These are phyloP conservation scores for Penicillium taxi DNA, from an alignment of 495 filamentous ascomycete species.

Conservation along the genomic window DNA sequence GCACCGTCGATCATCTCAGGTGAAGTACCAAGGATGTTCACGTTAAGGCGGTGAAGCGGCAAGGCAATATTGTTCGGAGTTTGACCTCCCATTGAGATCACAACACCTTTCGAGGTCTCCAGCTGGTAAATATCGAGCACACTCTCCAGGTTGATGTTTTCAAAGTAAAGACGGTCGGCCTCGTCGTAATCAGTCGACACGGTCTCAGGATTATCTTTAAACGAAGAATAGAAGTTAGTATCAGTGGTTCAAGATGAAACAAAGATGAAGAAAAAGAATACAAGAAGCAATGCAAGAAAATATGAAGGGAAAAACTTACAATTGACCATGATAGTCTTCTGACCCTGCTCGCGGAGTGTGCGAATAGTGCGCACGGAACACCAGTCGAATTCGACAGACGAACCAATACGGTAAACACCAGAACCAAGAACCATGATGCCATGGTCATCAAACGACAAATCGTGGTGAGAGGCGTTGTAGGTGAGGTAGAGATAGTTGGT, in stretches of 20 bases:
- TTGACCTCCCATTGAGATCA: constrained; percentile 96
- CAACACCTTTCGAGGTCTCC: constrained; percentile 79
- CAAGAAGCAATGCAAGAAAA: too few relatives aligned
- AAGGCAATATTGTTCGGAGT: constrained; percentile 98
- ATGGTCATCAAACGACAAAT: constrained; percentile 76
- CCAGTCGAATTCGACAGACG: constrained; percentile 98
- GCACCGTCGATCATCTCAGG: constrained; percentile 98
- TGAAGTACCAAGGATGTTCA: constrained; percentile 88
- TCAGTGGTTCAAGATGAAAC: too few relatives aligned
- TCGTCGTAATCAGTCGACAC: constrained; percentile 96
- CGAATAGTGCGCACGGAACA: constrained; percentile 95
- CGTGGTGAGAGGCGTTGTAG: constrained; percentile 85
- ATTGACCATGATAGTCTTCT: constrained; percentile 99
- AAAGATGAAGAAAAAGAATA: too few relatives aligned
- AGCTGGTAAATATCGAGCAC: constrained; percentile 92
- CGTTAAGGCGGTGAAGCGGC: constrained; percentile 76
- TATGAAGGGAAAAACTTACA: too few relatives aligned
- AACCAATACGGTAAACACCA: constrained; percentile 95
- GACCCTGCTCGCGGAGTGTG: constrained; percentile 76
- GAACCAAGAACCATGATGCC: constrained; percentile 96
- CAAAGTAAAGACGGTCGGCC: constrained; percentile 91
- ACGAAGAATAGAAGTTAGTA: too few relatives aligned
- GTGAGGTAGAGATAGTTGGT: constrained; percentile 98
- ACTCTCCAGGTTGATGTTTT: constrained; percentile 93
- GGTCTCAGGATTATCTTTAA: constrained; percentile 93